Percentiles rank a stretch among this genome's conserved stretches.
Conservation (phyloP, 352 stramenopile species). For the Stramenopiles sp. region DNA sequence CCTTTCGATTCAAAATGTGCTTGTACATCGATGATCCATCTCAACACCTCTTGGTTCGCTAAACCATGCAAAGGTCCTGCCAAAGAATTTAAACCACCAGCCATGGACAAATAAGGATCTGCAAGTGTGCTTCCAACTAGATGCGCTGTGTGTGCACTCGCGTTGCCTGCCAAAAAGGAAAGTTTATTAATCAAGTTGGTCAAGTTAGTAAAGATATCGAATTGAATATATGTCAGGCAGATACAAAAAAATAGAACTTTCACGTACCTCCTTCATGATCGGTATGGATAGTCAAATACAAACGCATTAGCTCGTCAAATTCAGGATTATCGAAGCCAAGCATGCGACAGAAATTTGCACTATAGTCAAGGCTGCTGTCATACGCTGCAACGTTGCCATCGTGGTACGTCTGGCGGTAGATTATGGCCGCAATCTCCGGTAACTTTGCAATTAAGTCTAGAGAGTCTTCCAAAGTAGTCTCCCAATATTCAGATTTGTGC, state of each 20-base stretch:
- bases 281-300: slow-evolving; percentile 97
- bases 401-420: slow-evolving; percentile 97
- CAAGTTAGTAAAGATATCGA: too few relatives aligned
- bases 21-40: slow-evolving; percentile 80
- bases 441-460: slow-evolving; percentile 89
- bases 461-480: slow-evolving; percentile 92
- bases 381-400: slow-evolving; percentile 67
- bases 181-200: too few relatives aligned
- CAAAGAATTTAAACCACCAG: slow-evolving; percentile 85
- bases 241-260: too few relatives aligned
- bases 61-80: slow-evolving; percentile 92
- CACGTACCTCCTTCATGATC: neutral
- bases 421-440: slow-evolving; percentile 86
- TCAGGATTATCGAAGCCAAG: slow-evolving; percentile 81
- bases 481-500: slow-evolving; percentile 93
- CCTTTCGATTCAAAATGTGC: slow-evolving; percentile 83
- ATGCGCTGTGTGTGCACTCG: slow-evolving; percentile 91
- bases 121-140: slow-evolving; percentile 87
- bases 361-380: slow-evolving; percentile 89
- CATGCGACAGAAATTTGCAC: slow-evolving; percentile 95
- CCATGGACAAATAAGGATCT: slow-evolving; percentile 91
- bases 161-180: slow-evolving; percentile 94
- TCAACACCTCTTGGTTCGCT: slow-evolving; percentile 94
- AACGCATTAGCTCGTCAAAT: slow-evolving; percentile 97
- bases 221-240: too few relatives aligned